A percentile compares a stretch with the other conserved stretches of the same genome.
Evolutionary conservation across 1,284 basidiomycete genomes (phyloP).

Genomic region (Trichosporon sp.): DNA sequence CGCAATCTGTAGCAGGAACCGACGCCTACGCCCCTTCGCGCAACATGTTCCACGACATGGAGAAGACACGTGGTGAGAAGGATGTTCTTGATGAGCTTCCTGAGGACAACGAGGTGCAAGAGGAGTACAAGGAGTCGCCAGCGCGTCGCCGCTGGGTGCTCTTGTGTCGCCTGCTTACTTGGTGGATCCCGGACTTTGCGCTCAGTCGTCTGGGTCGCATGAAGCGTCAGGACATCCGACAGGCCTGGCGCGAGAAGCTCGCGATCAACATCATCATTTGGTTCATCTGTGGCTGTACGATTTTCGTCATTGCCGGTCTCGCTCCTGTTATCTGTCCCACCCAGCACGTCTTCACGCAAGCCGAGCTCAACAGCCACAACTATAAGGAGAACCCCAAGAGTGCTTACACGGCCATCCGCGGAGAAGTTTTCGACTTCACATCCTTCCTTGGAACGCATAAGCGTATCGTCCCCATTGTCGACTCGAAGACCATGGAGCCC

Average conservation of each 20-base stretch:
- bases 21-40: conserved; percentile 88
- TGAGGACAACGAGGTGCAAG: conserved; percentile 76
- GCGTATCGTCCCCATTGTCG: conserved; percentile 68
- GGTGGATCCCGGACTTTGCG: conserved; percentile 74
- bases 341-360: conserved; percentile 78
- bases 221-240: conserved; percentile 88
- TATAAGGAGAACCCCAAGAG: conserved; percentile 62
- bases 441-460: conserved; percentile 55
- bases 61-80: conserved; percentile 66
- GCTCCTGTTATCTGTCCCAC: conserved; percentile 89
- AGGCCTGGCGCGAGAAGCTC: conserved; percentile 97
- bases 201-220: conserved; percentile 74
- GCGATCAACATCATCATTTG: conserved; percentile 95
- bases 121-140: conserved; percentile 74
- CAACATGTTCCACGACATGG: conserved; percentile 85
- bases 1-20: conserved; percentile 71
- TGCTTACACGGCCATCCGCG: conserved; percentile 76
- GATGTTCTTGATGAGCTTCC: conserved; percentile 73
- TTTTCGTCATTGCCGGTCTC: conserved; percentile 89
- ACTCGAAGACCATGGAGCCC: conserved; percentile 66
- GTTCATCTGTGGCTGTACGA: conserved; percentile 79
- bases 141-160: conserved; percentile 82
- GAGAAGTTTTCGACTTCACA: conserved; percentile 64
- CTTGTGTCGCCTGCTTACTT: conserved; percentile 85
- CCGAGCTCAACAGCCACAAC: conserved; percentile 72